These are phyloP conservation scores for Serpula lacrymans DNA, from an alignment of 768 basidiomycete species.

Conservation along the genomic window DNA sequence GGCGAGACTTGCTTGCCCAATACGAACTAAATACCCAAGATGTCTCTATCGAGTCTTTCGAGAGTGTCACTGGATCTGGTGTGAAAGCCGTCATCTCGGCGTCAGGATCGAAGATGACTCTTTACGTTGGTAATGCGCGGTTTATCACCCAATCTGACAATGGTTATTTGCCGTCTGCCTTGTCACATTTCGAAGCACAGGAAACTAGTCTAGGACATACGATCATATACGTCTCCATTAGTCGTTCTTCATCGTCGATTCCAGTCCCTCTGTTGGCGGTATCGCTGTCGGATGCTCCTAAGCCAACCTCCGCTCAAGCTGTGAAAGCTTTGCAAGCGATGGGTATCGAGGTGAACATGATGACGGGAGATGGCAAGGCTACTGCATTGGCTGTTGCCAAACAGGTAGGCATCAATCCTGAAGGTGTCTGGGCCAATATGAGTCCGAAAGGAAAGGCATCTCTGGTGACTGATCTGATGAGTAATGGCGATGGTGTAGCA, in stretches of 20 bases:
- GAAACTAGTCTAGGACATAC: constrained; percentile 77
- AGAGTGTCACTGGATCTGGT: constrained; percentile 87
- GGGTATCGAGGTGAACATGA: constrained; percentile 91
- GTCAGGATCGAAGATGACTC: constrained; percentile 46
- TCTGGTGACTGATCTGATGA: constrained; percentile 76
- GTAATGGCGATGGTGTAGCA: constrained; percentile 70
- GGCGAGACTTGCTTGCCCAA: constrained; percentile 56
- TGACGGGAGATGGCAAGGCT: constrained; percentile 87
- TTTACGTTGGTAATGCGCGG: constrained; percentile 73
- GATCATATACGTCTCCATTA: constrained; percentile 81
- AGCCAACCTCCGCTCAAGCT: constrained; percentile 79
- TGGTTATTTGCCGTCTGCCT: constrained; percentile 51
- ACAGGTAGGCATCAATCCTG: constrained; percentile 81
- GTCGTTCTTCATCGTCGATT: constrained; percentile 30
- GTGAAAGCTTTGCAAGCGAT: constrained; percentile 77
- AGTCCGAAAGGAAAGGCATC: constrained; percentile 95
- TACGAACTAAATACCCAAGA: constrained; percentile 41
- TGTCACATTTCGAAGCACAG: constrained; percentile 62
- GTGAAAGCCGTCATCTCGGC: constrained; percentile 68
- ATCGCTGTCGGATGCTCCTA: constrained; percentile 84
- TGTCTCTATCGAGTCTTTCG: constrained; percentile 67
- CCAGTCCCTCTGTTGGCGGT: constrained; percentile 72
- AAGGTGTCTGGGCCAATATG: constrained; percentile 88
- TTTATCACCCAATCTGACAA: constrained; percentile 61
- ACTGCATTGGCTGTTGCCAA: constrained; percentile 89